Conservation (phyloP, 2,329 filamentous ascomycete species). For the Xylariaceae sp. region DNA sequence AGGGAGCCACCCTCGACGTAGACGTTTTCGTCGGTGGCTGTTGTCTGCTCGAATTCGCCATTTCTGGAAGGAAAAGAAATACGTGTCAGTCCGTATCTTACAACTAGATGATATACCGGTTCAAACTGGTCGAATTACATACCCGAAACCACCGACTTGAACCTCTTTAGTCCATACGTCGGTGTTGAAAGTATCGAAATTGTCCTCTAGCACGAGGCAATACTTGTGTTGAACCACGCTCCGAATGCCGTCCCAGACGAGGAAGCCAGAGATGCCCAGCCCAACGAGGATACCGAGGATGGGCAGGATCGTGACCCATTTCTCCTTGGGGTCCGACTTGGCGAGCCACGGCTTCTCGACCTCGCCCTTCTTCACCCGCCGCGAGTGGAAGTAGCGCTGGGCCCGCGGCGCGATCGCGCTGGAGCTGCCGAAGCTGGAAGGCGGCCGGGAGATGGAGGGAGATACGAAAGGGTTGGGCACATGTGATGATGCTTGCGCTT, state of each 20-base stretch:
- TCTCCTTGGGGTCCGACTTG: conserved; percentile 72
- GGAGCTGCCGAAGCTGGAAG: conserved; percentile 43
- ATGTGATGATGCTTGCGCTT: conserved; percentile 19
- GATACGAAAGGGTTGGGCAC: conserved; percentile 42
- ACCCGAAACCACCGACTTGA: conserved; percentile 72
- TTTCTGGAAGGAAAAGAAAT: conserved; percentile 62
- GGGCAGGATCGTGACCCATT: conserved; percentile 80
- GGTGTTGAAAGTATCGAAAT: conserved; percentile 54
- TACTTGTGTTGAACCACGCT: conserved; percentile 72
- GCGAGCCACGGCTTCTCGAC: conserved; percentile 72
- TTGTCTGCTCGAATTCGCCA: conserved; percentile 76
- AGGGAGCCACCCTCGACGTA: conserved; percentile 65
- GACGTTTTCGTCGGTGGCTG: conserved; percentile 65
- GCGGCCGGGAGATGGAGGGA: conserved; percentile 38
- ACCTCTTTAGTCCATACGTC: conserved; percentile 70
- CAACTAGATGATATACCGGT: neutral
- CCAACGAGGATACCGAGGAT: conserved; percentile 66
- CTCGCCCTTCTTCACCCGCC: conserved; percentile 65
- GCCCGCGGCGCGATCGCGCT: conserved; percentile 36
- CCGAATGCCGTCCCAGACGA: conserved; percentile 69
- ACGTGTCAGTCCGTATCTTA: conserved; percentile 9
- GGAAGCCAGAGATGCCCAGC: conserved; percentile 59
- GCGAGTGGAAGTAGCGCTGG: conserved; percentile 65
- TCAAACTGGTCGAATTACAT: too few relatives aligned
- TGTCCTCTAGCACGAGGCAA: conserved; percentile 61